Percentiles rank a stretch among this genome's conserved stretches.
Evolutionary conservation across 2,329 filamentous ascomycete genomes (phyloP).

Genomic region (Didymella exigua): DNA sequence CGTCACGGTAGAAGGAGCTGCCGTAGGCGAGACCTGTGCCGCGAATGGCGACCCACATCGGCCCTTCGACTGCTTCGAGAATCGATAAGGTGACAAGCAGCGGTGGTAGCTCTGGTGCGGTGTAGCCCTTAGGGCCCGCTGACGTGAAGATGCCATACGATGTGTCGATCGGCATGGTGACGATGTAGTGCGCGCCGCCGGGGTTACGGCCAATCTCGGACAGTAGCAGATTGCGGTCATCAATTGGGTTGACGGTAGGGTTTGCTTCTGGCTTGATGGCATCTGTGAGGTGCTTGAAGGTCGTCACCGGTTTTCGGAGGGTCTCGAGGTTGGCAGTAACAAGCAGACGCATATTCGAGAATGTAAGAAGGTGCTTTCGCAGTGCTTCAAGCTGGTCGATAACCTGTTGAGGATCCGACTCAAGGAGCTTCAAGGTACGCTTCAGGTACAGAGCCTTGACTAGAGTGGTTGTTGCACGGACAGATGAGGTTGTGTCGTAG

Average conservation of each 20-base stretch:
- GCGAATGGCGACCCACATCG: constrained; percentile 90
- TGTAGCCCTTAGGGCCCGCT: constrained; percentile 74
- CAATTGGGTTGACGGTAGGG: constrained; percentile 70
- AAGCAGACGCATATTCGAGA: constrained; percentile 83
- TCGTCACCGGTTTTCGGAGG: constrained; percentile 73
- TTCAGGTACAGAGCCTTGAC: constrained; percentile 89
- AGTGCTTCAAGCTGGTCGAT: constrained; percentile 79
- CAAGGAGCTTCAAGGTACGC: constrained; percentile 79
- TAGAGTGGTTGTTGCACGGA: constrained; percentile 78
- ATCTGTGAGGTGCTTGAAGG: constrained; percentile 71
- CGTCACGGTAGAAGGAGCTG: constrained; percentile 75
- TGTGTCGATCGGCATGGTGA: constrained; percentile 92
- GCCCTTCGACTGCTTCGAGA: constrained; percentile 90
- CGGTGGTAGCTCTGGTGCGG: constrained; percentile 78
- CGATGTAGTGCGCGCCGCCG: constrained; percentile 75
- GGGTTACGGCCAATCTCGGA: constrained; percentile 75
- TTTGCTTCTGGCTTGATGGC: constrained; percentile 55
- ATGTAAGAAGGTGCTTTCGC: constrained; percentile 75
- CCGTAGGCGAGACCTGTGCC: constrained; percentile 94
- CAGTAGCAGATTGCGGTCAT: constrained; percentile 71
- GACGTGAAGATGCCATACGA: constrained; percentile 82
- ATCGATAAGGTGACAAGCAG: constrained; percentile 89
- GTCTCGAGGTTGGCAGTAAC: constrained; percentile 81
- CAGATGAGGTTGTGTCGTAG: constrained; percentile 74
- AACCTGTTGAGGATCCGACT: constrained; percentile 75